Evolutionary conservation across 306 rosid species (phyloP).

Genomic region (Acacia acuminata): DNA sequence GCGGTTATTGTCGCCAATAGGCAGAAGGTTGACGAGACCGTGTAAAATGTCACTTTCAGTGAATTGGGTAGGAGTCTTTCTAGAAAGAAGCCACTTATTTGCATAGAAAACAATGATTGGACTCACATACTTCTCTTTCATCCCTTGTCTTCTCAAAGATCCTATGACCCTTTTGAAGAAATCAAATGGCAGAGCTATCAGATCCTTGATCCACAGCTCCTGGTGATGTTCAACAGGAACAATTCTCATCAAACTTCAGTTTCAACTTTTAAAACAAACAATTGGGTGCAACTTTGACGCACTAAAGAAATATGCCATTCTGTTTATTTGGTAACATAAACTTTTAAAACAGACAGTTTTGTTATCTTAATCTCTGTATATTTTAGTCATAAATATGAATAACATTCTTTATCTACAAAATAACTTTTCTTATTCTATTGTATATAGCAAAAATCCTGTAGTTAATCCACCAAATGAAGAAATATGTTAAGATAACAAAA

Average conservation of each 20-base stretch:
- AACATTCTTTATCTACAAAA: not conserved
- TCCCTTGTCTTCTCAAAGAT: constrained; percentile 87
- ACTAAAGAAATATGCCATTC: not conserved
- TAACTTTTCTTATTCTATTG: not conserved
- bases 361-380: not conserved
- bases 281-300: not conserved
- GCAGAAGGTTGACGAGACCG: constrained; percentile 80
- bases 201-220: constrained; percentile 87
- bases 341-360: not conserved
- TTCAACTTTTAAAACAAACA: not conserved
- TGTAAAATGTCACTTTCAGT: constrained; percentile 58
- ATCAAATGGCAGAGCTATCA: constrained; percentile 70
- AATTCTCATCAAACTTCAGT: not conserved
- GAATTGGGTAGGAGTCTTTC: constrained; percentile 44
- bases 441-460: not conserved
- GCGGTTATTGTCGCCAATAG: constrained; percentile 34
- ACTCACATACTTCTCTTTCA: constrained; percentile 77
- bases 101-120: constrained; percentile 80
- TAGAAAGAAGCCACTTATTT: constrained; percentile 71
- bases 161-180: constrained; percentile 76
- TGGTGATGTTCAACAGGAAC: constrained; percentile 21
- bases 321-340: not conserved
- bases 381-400: not conserved
- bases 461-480: not conserved
- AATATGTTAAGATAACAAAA: not conserved